Evolutionary conservation across 2,329 filamentous ascomycete genomes (phyloP).

Genomic region (Xylariaceae sp.): DNA sequence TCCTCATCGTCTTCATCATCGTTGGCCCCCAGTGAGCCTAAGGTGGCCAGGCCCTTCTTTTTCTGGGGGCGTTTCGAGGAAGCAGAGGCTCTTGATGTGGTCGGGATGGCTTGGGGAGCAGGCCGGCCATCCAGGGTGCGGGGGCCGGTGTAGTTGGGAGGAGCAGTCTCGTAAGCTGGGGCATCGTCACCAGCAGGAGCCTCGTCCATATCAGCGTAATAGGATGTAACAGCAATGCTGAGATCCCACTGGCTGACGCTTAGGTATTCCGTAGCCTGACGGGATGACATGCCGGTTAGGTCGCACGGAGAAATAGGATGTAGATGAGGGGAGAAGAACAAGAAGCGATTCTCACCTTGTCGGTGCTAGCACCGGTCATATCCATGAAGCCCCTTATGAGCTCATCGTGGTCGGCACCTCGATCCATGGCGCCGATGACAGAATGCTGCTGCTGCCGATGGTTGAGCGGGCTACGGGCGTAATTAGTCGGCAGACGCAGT

Average conservation of each 20-base stretch:
- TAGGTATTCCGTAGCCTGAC: slow-evolving; percentile 64
- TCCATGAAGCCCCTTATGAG: slow-evolving; percentile 51
- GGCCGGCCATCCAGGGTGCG: slow-evolving; percentile 61
- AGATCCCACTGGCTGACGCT: slow-evolving; percentile 63
- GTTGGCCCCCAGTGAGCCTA: slow-evolving; percentile 53
- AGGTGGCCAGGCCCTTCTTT: slow-evolving; percentile 57
- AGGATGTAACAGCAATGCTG: slow-evolving; percentile 57
- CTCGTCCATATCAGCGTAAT: slow-evolving; percentile 56
- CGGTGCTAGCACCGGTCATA: slow-evolving; percentile 49
- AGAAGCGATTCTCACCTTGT: slow-evolving; percentile 32
- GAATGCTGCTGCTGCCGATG: background rate
- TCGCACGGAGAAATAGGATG: background rate
- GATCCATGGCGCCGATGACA: slow-evolving; percentile 33
- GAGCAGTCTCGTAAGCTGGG: slow-evolving; percentile 21
- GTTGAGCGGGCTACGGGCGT: background rate
- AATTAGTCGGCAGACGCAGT: background rate
- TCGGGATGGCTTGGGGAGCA: slow-evolving; percentile 42
- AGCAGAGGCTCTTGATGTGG: slow-evolving; percentile 32
- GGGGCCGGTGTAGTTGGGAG: slow-evolving; percentile 53
- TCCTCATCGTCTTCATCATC: slow-evolving; percentile 51
- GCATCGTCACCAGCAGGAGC: slow-evolving; percentile 36
- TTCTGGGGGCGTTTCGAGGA: slow-evolving; percentile 44
- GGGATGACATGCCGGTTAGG: background rate
- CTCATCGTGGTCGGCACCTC: slow-evolving; percentile 38
- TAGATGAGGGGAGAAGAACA: background rate